phyloP scores from a whole-genome alignment of 2,329 filamentous ascomycete species.

The Diaporthe sp. region DNA sequence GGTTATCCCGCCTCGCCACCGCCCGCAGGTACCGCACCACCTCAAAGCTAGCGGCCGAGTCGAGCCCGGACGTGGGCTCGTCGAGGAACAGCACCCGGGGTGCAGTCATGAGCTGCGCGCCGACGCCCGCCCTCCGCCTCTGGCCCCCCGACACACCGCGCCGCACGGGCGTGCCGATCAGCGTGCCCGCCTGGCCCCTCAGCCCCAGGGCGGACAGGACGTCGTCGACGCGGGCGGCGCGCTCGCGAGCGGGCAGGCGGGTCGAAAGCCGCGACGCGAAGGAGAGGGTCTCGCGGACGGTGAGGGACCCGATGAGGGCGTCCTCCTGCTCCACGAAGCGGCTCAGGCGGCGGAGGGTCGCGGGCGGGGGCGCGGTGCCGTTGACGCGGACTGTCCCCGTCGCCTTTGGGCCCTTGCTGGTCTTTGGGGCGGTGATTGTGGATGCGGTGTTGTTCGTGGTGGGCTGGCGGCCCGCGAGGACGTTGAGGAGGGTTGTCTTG shows the following conservation, averaged over 20 bases:
- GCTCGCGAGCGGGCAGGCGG: slow-evolving; percentile 64
- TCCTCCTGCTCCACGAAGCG: slow-evolving; percentile 92
- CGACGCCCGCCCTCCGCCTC: slow-evolving; percentile 84
- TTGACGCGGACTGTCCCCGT: slow-evolving; percentile 73
- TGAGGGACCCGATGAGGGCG: slow-evolving; percentile 84
- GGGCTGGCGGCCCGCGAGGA: slow-evolving; percentile 71
- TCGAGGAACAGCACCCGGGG: slow-evolving; percentile 87
- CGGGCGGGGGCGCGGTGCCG: slow-evolving; percentile 65
- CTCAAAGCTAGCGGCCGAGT: slow-evolving; percentile 82
- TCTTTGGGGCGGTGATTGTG: not conserved
- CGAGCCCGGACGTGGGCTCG: slow-evolving; percentile 86
- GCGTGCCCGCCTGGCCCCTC: slow-evolving; percentile 74
- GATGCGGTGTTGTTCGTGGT: not conserved
- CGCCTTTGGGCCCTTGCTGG: slow-evolving; percentile 66
- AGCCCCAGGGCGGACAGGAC: slow-evolving; percentile 83
- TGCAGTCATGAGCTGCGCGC: slow-evolving; percentile 84
- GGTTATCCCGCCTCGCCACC: slow-evolving; percentile 77
- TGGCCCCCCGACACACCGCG: slow-evolving; percentile 90
- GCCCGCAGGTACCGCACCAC: slow-evolving; percentile 80
- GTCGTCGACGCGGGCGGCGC: slow-evolving; percentile 73
- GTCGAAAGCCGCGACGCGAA: slow-evolving; percentile 82
- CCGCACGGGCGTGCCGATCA: slow-evolving; percentile 85
- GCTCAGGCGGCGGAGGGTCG: slow-evolving; percentile 74
- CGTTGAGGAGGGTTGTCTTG: slow-evolving; percentile 88
- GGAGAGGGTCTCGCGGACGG: slow-evolving; percentile 82